Percentiles rank a stretch among this genome's conserved stretches.
These are phyloP conservation scores for Quercus tomentella DNA, from an alignment of 331 rosid species.

Conservation along the genomic window DNA sequence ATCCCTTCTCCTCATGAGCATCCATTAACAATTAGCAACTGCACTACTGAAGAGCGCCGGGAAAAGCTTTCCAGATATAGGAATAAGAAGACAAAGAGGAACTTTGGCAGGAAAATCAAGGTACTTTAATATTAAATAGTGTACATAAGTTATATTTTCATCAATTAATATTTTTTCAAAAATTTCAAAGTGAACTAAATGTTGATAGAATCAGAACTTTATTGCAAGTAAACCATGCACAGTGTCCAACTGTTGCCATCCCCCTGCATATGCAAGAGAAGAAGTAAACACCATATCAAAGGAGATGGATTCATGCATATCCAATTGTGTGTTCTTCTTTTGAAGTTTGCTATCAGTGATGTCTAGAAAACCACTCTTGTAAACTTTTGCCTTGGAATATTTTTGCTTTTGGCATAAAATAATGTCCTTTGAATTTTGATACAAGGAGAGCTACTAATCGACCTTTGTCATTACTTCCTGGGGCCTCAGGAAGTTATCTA, in stretches of 20 bases:
- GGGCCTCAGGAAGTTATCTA: background rate
- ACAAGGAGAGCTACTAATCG: too few species aligned
- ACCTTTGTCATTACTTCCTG: background rate
- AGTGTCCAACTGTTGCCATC: too few species aligned
- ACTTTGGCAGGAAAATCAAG: slow-evolving; percentile 98
- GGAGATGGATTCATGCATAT: too few species aligned
- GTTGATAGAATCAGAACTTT: background rate
- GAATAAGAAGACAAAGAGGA: slow-evolving; percentile 84
- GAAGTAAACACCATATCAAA: too few species aligned
- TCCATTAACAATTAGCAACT: slow-evolving; percentile 52
- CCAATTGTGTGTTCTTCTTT: too few species aligned
- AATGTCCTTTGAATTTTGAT: background rate
- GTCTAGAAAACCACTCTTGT: background rate
- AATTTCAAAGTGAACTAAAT: background rate
- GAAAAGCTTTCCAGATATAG: slow-evolving; percentile 95
- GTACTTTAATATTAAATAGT: slow-evolving; percentile 26
- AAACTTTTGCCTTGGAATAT: background rate
- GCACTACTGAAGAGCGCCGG: slow-evolving; percentile 69
- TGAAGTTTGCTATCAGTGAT: background rate
- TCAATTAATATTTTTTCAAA: background rate
- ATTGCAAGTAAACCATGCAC: too few species aligned
- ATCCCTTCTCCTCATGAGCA: slow-evolving; percentile 64
- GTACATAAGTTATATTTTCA: background rate
- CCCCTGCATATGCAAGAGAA: too few species aligned
- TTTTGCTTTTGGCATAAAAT: background rate